Evolutionary conservation across 108 stramenopile species (phyloP).

Genomic region (Fistulifera pelliculosa): DNA sequence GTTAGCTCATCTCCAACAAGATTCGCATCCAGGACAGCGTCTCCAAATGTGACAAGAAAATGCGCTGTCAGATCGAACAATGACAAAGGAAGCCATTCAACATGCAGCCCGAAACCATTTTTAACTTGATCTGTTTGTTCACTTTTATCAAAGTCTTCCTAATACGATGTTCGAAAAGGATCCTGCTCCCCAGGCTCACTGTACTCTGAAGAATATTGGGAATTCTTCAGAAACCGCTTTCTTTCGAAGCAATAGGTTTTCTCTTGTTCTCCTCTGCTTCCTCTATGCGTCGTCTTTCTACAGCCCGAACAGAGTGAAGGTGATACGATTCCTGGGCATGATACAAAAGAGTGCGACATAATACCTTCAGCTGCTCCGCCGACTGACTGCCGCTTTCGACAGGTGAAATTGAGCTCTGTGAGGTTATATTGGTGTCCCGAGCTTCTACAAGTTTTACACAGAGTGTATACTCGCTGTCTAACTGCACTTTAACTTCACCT

Average conservation of each 20-base stretch:
- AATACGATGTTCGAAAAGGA: conserved; percentile 68
- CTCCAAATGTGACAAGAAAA: conserved; percentile 36
- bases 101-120: conserved; percentile 15
- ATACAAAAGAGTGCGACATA: conserved; percentile 66
- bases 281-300: conserved; percentile 14
- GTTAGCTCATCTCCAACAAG: conserved; percentile 50
- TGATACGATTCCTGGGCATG: conserved; percentile 78
- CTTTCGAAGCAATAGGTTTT: no score
- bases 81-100: conserved; percentile 68
- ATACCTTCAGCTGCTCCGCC: conserved; percentile 41
- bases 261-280: conserved; percentile 14
- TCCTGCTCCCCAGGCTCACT: conserved; percentile 61
- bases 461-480: conserved; percentile 73
- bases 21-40: conserved; percentile 39
- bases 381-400: conserved; percentile 55
- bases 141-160: conserved; percentile 22
- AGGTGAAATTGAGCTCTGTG: not conserved
- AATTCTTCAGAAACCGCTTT: conserved; percentile 11
- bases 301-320: conserved; percentile 41
- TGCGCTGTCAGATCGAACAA: conserved; percentile 65
- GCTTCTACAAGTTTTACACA: conserved; percentile 74
- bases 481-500: conserved; percentile 81
- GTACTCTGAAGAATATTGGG: conserved; percentile 61
- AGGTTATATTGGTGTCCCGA: conserved; percentile 6
- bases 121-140: not conserved